Conservation (phyloP, 805 yeast species). For the Limtongozyma cylindracea region DNA sequence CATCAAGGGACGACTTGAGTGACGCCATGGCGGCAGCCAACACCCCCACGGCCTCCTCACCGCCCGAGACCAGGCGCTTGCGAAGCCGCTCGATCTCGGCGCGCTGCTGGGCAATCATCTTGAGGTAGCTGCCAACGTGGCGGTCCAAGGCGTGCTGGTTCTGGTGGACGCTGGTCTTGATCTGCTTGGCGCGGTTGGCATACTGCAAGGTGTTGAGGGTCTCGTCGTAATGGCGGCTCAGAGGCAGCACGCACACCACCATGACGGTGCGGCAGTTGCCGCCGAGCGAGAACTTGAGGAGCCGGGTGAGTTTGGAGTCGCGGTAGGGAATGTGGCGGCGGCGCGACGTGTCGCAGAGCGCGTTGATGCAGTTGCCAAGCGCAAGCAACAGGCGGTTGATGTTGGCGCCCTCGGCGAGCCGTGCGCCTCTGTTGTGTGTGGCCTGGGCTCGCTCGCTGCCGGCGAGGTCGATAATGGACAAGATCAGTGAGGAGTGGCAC, state of each 20-base stretch:
- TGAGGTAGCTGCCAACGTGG: constrained; percentile 66
- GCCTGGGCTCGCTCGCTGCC: constrained; percentile 91
- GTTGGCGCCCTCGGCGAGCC: constrained; percentile 81
- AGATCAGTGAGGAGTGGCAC: constrained; percentile 50
- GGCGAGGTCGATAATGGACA: constrained; percentile 77
- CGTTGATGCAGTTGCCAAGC: constrained; percentile 83
- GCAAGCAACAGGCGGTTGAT: constrained; percentile 77
- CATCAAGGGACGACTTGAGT: constrained; percentile 10
- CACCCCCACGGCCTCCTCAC: too few relatives aligned
- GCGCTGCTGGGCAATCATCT: constrained; percentile 64
- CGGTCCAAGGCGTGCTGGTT: constrained; percentile 56
- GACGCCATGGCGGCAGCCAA: constrained; percentile 12
- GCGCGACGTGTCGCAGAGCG: constrained; percentile 50
- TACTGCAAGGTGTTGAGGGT: constrained; percentile 77
- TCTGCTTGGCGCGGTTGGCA: constrained; percentile 80
- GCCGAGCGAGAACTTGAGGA: constrained; percentile 72
- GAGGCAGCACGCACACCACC: constrained; percentile 88
- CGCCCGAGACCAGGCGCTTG: too few relatives aligned
- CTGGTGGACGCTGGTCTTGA: constrained; percentile 53
- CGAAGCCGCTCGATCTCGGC: constrained; percentile 48
- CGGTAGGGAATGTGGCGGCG: constrained; percentile 69
- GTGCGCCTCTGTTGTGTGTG: constrained; percentile 59
- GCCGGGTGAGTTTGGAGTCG: constrained; percentile 71
- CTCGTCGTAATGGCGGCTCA: constrained; percentile 73
- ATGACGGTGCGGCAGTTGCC: constrained; percentile 89